These are phyloP conservation scores for Plenodomus tracheiphilus DNA, from an alignment of 2,329 filamentous ascomycete genomes.

Conservation along the genomic window DNA sequence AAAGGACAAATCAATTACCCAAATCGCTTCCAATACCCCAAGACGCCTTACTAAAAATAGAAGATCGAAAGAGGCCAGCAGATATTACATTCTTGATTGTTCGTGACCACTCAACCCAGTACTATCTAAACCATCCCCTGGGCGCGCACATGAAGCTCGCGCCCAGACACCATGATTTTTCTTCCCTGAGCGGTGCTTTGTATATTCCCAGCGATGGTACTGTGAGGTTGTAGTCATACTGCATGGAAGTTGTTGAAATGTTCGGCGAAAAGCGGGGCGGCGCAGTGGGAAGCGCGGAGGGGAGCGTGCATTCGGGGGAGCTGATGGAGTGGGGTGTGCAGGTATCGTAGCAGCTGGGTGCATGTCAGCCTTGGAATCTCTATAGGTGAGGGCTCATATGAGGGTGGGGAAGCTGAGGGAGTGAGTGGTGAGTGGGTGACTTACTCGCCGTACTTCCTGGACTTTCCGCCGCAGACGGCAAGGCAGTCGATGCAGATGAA, in stretches of 20 bases:
- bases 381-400: neutral
- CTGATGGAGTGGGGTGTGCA: constrained; percentile 6
- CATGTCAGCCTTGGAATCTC: neutral
- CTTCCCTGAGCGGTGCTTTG: neutral
- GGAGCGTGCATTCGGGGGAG: constrained; percentile 9
- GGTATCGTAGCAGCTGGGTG: constrained; percentile 15
- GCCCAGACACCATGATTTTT: neutral
- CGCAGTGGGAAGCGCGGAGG: neutral
- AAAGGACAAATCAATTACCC: too few species aligned
- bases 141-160: neutral
- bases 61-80: too few species aligned
- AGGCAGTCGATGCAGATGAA: constrained; percentile 14
- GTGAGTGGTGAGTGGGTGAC: neutral
- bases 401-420: too few species aligned
- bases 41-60: too few species aligned
- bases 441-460: neutral
- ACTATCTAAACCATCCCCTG: neutral
- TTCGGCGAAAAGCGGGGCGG: neutral
- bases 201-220: neutral
- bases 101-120: neutral
- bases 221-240: neutral
- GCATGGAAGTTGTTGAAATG: neutral
- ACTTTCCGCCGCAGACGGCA: constrained; percentile 3
- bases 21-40: too few species aligned
- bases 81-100: neutral